Evolutionary conservation across 2,329 filamentous ascomycete genomes (phyloP), one percentile per base, ranked within the genome.

Genomic region (Exophiala bonariae): DNA sequence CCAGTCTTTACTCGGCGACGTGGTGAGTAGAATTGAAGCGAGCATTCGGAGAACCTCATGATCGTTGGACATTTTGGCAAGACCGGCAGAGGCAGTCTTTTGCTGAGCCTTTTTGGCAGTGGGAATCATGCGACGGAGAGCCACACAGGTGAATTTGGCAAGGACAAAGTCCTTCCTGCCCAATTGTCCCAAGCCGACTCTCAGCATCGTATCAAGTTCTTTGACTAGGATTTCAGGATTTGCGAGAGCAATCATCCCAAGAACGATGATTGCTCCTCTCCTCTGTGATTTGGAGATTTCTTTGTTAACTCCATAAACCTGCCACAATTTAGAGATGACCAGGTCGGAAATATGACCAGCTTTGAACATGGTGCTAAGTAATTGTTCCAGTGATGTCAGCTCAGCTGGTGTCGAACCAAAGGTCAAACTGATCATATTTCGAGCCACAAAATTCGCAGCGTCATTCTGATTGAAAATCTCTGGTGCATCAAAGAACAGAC

Each of bases 391-490:
- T 37, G 90, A 97, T 0, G 93, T 99, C 44, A 99, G 74, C 65
- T 99, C 93, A 1, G 95, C 93, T 1, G 92, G 89, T 0, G 92
- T 95, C 1, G 92, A 91, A 20, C 91, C 92, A 66, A 96, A 97
- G 0, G 93, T 99, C 62, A 99, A 73, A 76, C 91, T 96, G 68
- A 97, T 97, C 92, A 99, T 99, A 69, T 97, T 99, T 53, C 91
- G 83, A 19, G 92, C 92, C 61, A 99, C 86, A 64, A 95, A 99
- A 66, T 95, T 96, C 38, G 93, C 91, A 2, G 91, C 85, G 63
- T 96, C 91, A 58, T 96, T 96, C 22, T 83, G 75, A 49, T 80
- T 89, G 70, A 96, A 96, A 3, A 84, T 84, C 50, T 90, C 89
- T 0, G 93, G 93, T 0, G 95, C 91, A 63, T 96, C 89, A 61